A percentile compares a stretch with the other conserved stretches of the same genome.
Conservation (phyloP, 2,329 filamentous ascomycete species). For the Claviceps maximensis region DNA sequence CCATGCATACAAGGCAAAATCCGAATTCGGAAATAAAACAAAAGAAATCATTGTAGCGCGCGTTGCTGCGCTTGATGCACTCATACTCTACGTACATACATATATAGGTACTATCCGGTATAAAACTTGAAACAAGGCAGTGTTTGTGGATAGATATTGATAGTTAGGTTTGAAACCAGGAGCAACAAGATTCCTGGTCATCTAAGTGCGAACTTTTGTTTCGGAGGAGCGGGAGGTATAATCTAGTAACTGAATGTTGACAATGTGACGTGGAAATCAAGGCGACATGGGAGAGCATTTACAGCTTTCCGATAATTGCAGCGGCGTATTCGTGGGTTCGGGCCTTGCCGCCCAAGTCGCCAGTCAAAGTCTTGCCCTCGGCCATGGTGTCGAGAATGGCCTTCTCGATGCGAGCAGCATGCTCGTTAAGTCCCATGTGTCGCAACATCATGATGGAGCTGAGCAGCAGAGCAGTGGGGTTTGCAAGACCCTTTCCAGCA, state of each 20-base stretch:
- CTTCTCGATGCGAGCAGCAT: constrained; percentile 80
- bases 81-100: constrained; percentile 19
- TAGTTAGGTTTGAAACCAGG: background rate
- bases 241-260: background rate
- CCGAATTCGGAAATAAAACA: background rate
- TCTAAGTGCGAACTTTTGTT: background rate
- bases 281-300: constrained; percentile 15
- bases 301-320: constrained; percentile 69
- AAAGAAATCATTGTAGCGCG: constrained; percentile 13
- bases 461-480: constrained; percentile 91
- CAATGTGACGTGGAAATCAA: background rate
- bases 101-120: constrained; percentile 16
- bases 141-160: constrained; percentile 1
- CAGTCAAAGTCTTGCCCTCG: constrained; percentile 92
- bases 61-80: constrained; percentile 16
- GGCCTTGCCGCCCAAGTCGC: constrained; percentile 89
- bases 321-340: constrained; percentile 91
- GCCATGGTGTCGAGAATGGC: constrained; percentile 91
- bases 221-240: constrained; percentile 1
- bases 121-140: constrained; percentile 6
- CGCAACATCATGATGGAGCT: constrained; percentile 99
- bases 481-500: constrained; percentile 87
- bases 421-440: constrained; percentile 82
- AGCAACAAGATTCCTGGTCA: background rate
- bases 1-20: background rate